Percentiles rank a stretch among this genome's conserved stretches.
Conservation (phyloP, 495 filamentous ascomycete species). For the Poronia punctata region DNA sequence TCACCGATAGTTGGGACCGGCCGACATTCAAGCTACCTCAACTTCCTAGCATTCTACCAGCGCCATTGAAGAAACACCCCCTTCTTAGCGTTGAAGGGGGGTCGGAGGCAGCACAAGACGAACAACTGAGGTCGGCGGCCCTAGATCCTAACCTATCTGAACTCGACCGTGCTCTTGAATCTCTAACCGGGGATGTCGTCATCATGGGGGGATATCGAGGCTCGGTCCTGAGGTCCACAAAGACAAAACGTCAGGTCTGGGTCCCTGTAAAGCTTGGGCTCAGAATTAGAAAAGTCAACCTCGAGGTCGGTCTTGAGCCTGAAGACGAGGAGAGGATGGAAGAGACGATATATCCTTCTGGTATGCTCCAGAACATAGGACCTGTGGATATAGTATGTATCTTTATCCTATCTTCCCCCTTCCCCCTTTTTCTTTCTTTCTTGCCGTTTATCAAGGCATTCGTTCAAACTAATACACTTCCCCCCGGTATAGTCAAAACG, state of each 20-base stretch:
- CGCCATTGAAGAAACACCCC: conserved; percentile 31
- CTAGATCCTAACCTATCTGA: conserved; percentile 25
- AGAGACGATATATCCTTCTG: conserved; percentile 70
- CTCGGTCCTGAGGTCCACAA: conserved; percentile 79
- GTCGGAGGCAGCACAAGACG: conserved; percentile 13
- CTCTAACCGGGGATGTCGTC: conserved; percentile 77
- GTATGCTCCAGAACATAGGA: conserved; percentile 84
- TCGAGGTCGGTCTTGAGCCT: conserved; percentile 76
- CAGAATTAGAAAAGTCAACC: conserved; percentile 84
- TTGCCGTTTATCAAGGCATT: too few relatives aligned
- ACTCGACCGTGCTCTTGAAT: conserved; percentile 59
- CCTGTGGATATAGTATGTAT: conserved; percentile 67
- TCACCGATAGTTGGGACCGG: conserved; percentile 77
- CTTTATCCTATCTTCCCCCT: neutral
- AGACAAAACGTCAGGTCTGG: conserved; percentile 78
- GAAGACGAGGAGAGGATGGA: conserved; percentile 85
- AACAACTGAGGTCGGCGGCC: conserved; percentile 3
- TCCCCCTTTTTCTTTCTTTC: too few relatives aligned
- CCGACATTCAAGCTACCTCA: conserved; percentile 52
- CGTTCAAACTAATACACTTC: too few relatives aligned
- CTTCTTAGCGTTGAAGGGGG: conserved; percentile 16
- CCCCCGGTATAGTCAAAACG: conserved; percentile 52
- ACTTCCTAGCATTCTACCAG: conserved; percentile 50
- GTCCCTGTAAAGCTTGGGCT: conserved; percentile 90
- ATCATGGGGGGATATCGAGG: conserved; percentile 88